Base-by-base conservation (phyloP, 352 stramenopile genomes). In the Pythium aphanidermatum region DNA sequence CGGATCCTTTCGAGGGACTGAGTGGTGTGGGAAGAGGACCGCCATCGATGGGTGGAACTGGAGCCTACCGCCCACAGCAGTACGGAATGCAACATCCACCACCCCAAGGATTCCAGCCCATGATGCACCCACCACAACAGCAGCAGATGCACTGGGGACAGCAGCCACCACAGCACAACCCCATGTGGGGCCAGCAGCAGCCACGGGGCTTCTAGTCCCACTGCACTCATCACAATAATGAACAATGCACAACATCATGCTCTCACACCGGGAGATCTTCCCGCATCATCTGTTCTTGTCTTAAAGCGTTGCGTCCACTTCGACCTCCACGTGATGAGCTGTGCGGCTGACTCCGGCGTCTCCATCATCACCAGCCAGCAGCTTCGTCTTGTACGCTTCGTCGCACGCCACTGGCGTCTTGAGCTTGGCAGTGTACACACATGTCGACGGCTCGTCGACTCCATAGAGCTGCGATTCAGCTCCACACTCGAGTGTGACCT, bases 371-470 rank as follows among this genome's bases (percentile, higher is more conserved):
- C 36, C 52, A 38, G 40, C 62, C 49, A 40, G 47, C 32, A 26
- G 46, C 24, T 27, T 38, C 40, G 33, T 26, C 41, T 49, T 60
- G 42, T 56, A 50, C 13, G 20, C 12, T 29, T 55, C 47, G 45
- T 65, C 67, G 37, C 86, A 96, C 5, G 74, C 83, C 24, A 83
- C 61, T 13, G 86, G 84, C 3, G 83, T 92, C 23, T 70, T 70
- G 24, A 96, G 51, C 58, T 83, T 88, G 12, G 78, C 83, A 16
- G 58, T 65, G 67, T 96, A 96, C 23, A 94, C 73, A 50, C 86
- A 96, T 5, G 74, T 95, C 16, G 65, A 77, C 5, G 83, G 86
- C 62, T 96, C 86, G 27, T 92, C 76, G 16, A 96, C 68, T 2
- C 69, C 60, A 21, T 60, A 83, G 2, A 96, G 60, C 51, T 78